A percentile compares a stretch with the other conserved stretches of the same genome.
phyloP scores from a whole-genome alignment of 306 rosid species.

The Biancaea sappan region DNA sequence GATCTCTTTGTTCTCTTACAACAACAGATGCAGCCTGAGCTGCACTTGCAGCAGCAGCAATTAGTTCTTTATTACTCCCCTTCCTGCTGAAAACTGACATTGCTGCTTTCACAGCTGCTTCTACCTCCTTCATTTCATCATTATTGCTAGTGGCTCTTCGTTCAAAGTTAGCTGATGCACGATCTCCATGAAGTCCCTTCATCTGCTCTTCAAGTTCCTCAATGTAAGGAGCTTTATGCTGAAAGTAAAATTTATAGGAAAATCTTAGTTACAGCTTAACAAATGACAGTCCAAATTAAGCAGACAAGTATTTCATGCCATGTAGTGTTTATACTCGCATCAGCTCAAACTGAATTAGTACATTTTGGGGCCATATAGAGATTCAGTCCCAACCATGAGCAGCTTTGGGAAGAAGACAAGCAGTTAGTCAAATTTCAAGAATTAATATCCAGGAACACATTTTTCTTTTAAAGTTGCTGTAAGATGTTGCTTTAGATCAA shows the following conservation, averaged over 20 bases:
- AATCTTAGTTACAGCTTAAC: slow-evolving; percentile 21
- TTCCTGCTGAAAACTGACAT: slow-evolving; percentile 65
- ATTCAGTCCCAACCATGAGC: too few relatives aligned
- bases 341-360: too few relatives aligned
- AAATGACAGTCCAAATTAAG: slow-evolving; percentile 20
- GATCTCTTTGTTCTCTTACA: slow-evolving; percentile 66
- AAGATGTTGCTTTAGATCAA: neutral
- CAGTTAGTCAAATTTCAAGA: slow-evolving; percentile 20
- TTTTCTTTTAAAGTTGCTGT: neutral
- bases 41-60: slow-evolving; percentile 70
- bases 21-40: slow-evolving; percentile 79
- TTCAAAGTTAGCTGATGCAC: slow-evolving; percentile 72
- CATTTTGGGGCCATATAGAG: too few relatives aligned
- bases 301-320: too few relatives aligned
- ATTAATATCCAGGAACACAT: neutral
- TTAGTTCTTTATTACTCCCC: slow-evolving; percentile 60
- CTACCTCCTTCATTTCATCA: slow-evolving; percentile 81
- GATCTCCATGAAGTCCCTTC: slow-evolving; percentile 80
- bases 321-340: too few relatives aligned
- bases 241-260: slow-evolving; percentile 36
- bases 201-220: slow-evolving; percentile 96
- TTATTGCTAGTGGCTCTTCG: slow-evolving; percentile 72
- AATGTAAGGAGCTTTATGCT: slow-evolving; percentile 90
- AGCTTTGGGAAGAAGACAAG: slow-evolving; percentile 21
- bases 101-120: slow-evolving; percentile 88